Evolutionary conservation across 2,329 filamentous ascomycete species (phyloP), one percentile per base, ranked within the genome.

Genomic region (Neurospora sp.): DNA sequence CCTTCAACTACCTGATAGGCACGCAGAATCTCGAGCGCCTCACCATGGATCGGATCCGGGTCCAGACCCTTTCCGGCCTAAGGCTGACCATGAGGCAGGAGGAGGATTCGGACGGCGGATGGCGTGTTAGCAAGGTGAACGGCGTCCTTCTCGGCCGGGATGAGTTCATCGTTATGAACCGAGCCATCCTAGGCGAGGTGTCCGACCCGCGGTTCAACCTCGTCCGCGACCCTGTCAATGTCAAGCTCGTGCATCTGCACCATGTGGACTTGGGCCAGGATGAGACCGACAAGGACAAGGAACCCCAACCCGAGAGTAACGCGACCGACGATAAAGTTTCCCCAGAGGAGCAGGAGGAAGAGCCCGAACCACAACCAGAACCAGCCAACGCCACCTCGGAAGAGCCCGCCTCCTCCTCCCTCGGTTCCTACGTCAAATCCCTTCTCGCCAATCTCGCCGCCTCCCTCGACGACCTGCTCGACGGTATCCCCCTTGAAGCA

Each of bases 191-290:
- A 38, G 88, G 91, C 70, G 90, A 92, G 73, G 86, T 93, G 42
- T 87, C 88, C 28, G 95, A 97, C 79, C 92, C 93, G 15, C 90
- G 94, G 70, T 97, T 97, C 78, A 91, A 90, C 10, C 87, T 92
- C 38, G 84, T 94, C 36, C 88, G 91, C 66, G 92, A 97, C 76
- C 80, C 87, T 4, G 84, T 79, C 15, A 71, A 79, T 0, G 77
- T 77, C 38, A 80, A 78, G 73, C 74, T 80, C 52, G 79, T 80
- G 68, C 78, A 80, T 40, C 73, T 81, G 6, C 78, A 91, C 70
- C 86, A 90, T 72, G 83, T 97, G 68, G 92, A 97, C 74, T 80
- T 97, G 52, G 79, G 96, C 68, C 89, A 92, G 74, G 79, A 79
- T 23, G 78, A 79, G 38, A 70, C 75, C 8, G 70, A 68, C 42